These are phyloP conservation scores for Neophaeococcomyces mojaviensis DNA, from an alignment of 2,329 filamentous ascomycete species.

Conservation along the genomic window DNA sequence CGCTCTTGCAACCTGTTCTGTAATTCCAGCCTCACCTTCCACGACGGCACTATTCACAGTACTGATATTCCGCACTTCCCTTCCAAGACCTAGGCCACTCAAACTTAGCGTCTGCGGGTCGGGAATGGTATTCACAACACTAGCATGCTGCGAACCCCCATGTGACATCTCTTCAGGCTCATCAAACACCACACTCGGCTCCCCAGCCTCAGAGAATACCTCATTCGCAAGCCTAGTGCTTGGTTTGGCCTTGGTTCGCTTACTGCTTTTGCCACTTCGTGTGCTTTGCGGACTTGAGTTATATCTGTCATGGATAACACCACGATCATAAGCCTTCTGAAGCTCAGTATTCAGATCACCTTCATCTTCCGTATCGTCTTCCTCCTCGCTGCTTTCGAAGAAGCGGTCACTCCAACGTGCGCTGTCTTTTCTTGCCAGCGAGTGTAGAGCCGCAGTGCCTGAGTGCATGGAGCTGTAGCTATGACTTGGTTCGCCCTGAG, in stretches of 20 bases:
- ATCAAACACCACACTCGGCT: background rate
- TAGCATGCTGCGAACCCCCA: background rate
- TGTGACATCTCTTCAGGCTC: conserved; percentile 2
- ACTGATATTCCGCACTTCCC: conserved; percentile 1
- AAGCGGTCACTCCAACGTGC: conserved; percentile 60
- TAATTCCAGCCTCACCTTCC: background rate
- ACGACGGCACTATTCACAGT: background rate
- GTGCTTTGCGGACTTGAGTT: background rate
- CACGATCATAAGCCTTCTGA: conserved; percentile 15
- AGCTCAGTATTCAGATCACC: conserved; percentile 18
- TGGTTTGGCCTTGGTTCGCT: background rate
- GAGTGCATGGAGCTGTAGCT: conserved; percentile 19
- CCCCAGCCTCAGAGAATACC: background rate
- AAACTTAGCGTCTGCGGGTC: background rate
- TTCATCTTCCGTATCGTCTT: conserved; percentile 35
- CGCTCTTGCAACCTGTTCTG: conserved; percentile 1
- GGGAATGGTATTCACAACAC: no score
- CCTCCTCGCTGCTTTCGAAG: conserved; percentile 49
- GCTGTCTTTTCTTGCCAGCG: conserved; percentile 41
- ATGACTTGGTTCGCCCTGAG: conserved; percentile 13
- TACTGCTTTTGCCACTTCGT: background rate
- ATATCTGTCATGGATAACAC: background rate
- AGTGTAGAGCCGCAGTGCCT: conserved; percentile 15
- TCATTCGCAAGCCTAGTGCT: background rate
- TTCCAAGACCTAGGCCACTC: background rate